Conservation (phyloP, 2,329 filamentous ascomycete species). For the Nothophaeocryptopus gaeumannii region DNA sequence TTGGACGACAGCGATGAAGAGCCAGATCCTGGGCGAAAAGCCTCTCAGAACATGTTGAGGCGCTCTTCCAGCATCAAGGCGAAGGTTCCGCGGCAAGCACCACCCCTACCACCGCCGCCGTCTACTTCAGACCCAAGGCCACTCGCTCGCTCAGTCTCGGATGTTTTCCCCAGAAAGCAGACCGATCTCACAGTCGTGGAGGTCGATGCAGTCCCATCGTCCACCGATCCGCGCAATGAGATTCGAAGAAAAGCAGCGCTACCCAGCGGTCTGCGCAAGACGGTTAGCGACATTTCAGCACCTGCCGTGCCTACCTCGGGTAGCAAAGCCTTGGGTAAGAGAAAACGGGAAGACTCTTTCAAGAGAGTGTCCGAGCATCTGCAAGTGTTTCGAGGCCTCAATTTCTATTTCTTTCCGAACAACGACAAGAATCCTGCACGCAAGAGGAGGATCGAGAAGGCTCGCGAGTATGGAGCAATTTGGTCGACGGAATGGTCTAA, state of each 20-base stretch:
- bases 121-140: slow-evolving; percentile 2
- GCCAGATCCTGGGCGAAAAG: slow-evolving; percentile 22
- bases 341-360: slow-evolving; percentile 27
- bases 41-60: slow-evolving; percentile 20
- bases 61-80: slow-evolving; percentile 4
- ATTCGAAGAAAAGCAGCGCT: not conserved
- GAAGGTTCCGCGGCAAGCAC: slow-evolving; percentile 4
- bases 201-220: slow-evolving; percentile 5
- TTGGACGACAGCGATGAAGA: slow-evolving; percentile 24
- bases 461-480: slow-evolving; percentile 68
- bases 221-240: slow-evolving; percentile 7
- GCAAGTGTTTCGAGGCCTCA: slow-evolving; percentile 31
- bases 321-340: slow-evolving; percentile 23
- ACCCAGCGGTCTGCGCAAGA: slow-evolving; percentile 14
- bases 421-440: slow-evolving; percentile 68
- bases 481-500: slow-evolving; percentile 61
- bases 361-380: slow-evolving; percentile 27
- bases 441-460: slow-evolving; percentile 69
- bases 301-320: slow-evolving; percentile 9
- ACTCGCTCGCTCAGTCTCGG: slow-evolving; percentile 28
- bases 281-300: slow-evolving; percentile 21
- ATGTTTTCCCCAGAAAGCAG: slow-evolving; percentile 7
- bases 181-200: not conserved
- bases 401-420: slow-evolving; percentile 70
- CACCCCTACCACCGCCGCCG: too few species aligned